Base-by-base conservation (phyloP, 2,329 filamentous ascomycete genomes). In the Paecilomyces variotii region DNA sequence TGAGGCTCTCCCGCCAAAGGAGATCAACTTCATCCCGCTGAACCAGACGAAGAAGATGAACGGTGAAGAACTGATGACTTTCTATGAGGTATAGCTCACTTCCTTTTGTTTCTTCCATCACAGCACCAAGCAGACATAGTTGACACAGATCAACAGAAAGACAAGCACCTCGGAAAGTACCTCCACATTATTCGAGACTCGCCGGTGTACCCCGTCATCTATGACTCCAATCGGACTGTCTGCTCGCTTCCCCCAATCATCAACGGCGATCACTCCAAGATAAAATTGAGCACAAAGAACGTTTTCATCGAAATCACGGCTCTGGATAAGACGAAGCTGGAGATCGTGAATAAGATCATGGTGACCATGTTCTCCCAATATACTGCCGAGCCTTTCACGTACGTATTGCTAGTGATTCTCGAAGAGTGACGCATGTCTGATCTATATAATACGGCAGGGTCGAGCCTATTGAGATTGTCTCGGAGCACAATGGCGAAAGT, bases 221-320 rank as follows among this genome's bases (percentile, higher is more conserved):
- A 91, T 75, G 94, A 99, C 73, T 84, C 90, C 56, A 89, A 96
- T 71, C 83, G 86, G 51, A 85, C 84, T 52, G 91, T 99, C 35
- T 93, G 94, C 78, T 97, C 93, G 6, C 82, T 99, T 68, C 94
- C 94, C 1, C 94, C 94, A 19, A 97, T 99, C 68, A 99, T 99
- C 81, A 99, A 99, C 79, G 86, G 92, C 68, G 85, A 99, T 70
- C 92, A 94, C 78, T 97, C 92, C 69, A 99, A 99, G 78, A 99
- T 99, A 72, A 91, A 87, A 6, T 79, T 95, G 52, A 79, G 95
- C 72, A 97, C 92, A 59, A 93, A 84, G 71, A 97, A 99, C 70
- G 85, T 99, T 70, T 90, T 99, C 76, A 95, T 99, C 73, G 94
- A 99, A 76, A 91, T 96, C 68, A 99, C 94, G 6, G 95, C 92